Conservation (phyloP, 768 basidiomycete species). For the Paxillus rubicundulus region DNA sequence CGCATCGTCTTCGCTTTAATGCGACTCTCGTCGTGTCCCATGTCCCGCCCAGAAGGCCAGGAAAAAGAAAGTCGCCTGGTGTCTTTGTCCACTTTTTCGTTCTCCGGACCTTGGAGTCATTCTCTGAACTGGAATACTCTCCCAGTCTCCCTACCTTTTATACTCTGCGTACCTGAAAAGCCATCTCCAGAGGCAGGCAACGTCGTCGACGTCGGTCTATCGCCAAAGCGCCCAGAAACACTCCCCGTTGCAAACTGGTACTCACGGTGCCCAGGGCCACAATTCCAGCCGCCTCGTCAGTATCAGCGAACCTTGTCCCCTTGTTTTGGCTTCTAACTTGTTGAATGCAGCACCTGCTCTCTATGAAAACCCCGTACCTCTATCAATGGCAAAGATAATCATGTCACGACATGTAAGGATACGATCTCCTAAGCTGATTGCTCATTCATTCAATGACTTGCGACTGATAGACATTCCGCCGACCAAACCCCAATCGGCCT, state of each 20-base stretch:
- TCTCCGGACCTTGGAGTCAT: slow-evolving; percentile 13
- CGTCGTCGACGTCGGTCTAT: slow-evolving; percentile 3
- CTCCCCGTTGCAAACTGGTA: slow-evolving; percentile 24
- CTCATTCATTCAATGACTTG: slow-evolving; percentile 1
- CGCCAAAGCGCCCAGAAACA: slow-evolving; percentile 10
- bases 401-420: slow-evolving; percentile 50
- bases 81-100: not conserved
- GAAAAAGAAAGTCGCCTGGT: slow-evolving; percentile 15
- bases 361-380: slow-evolving; percentile 42
- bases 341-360: slow-evolving; percentile 38
- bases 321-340: not conserved
- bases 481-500: slow-evolving; percentile 26
- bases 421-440: not conserved
- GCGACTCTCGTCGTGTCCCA: slow-evolving; percentile 28
- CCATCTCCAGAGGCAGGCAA: slow-evolving; percentile 8
- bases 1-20: slow-evolving; percentile 27
- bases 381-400: slow-evolving; percentile 52
- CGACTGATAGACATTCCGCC: slow-evolving; percentile 31
- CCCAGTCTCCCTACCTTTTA: slow-evolving; percentile 27
- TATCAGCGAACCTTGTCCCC: not conserved
- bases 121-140: slow-evolving; percentile 28
- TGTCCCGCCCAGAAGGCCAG: slow-evolving; percentile 5
- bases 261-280: slow-evolving; percentile 19
- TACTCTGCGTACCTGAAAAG: slow-evolving; percentile 23
- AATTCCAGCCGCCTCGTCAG: slow-evolving; percentile 33